Evolutionary conservation across 257 asterid species (phyloP).

Genomic region (Cynanchum wilfordii): DNA sequence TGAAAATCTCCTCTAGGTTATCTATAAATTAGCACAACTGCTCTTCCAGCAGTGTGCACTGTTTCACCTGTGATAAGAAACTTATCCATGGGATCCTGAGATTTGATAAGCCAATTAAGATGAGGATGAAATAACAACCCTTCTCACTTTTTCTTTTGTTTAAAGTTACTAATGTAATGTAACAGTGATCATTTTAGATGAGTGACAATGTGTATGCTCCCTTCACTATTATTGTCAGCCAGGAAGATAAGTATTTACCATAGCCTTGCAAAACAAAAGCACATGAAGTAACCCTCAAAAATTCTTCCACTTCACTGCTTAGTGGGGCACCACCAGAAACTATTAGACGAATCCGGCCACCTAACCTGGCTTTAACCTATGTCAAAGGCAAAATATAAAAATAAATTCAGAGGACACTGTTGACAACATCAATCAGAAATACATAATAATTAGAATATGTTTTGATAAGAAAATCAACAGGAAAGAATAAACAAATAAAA

Average conservation of each 20-base stretch:
- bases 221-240: not conserved
- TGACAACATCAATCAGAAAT: not conserved
- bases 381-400: slow-evolving; percentile 1
- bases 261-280: slow-evolving; percentile 95
- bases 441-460: not conserved
- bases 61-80: not conserved
- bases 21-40: not conserved
- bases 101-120: not conserved
- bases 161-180: not conserved
- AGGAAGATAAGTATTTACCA: slow-evolving; percentile 38
- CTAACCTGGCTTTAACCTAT: slow-evolving; percentile 79
- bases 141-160: not conserved
- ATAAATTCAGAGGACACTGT: slow-evolving; percentile 1
- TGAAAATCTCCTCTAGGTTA: not conserved
- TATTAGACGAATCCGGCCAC: slow-evolving; percentile 83
- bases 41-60: not conserved
- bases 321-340: slow-evolving; percentile 98
- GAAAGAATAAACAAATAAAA: slow-evolving; percentile 6
- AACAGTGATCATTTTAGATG: not conserved
- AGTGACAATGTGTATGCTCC: not conserved
- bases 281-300: slow-evolving; percentile 85
- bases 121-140: not conserved
- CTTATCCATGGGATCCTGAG: too few species aligned
- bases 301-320: slow-evolving; percentile 86
- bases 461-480: not conserved